Base-by-base conservation (phyloP, 2,329 filamentous ascomycete species). In the Apiospora sp. region DNA sequence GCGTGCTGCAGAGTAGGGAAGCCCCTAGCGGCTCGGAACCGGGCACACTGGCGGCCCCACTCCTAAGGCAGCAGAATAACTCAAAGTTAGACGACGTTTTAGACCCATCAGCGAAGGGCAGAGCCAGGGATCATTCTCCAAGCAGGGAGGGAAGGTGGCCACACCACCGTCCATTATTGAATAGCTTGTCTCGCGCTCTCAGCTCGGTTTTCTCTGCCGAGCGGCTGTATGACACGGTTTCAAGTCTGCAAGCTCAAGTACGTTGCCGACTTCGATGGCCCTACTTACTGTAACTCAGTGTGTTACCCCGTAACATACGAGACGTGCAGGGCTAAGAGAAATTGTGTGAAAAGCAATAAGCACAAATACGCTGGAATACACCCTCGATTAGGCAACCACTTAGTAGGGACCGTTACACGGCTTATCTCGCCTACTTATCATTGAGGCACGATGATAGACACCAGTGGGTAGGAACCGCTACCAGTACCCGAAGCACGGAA, bases 51-150 rank as follows among this genome's bases (percentile, higher is more conserved):
- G 58, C 8, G 30, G 34, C 34, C 24, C 58, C 58, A 64, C 58
- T 34, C 58, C 30, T 41, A 64, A 64, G 58, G 58, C 58, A 64
- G 58, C 58, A 64, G 58, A 64, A 64, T 64, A 64, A 64, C 19
- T 64, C 34, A 22, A 34, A 5, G 8, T 37, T 64, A 64, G 58
- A 41, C 34, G 58, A 12, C 19, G 19, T 7, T 41, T 41, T 37
- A 5, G 19, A n/a, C 58, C 10, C 12, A 37, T 64, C 19, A 12
- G 58, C 58, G n/a, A n/a, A 30, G 19, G 58, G 10, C 8, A 19
- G 10, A 24, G 3, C 12, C 58, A 64, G 34, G 58, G 58, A 34
- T 41, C 34, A 8, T 22, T 24, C 19, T n/a, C 6, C 1, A 61
- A 22, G 46, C 30, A 22, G 3, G 30, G 6, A 22, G 6, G 7